phyloP scores from a whole-genome alignment of 2,329 filamentous ascomycete species.

The Arthrobotrys conoides region DNA sequence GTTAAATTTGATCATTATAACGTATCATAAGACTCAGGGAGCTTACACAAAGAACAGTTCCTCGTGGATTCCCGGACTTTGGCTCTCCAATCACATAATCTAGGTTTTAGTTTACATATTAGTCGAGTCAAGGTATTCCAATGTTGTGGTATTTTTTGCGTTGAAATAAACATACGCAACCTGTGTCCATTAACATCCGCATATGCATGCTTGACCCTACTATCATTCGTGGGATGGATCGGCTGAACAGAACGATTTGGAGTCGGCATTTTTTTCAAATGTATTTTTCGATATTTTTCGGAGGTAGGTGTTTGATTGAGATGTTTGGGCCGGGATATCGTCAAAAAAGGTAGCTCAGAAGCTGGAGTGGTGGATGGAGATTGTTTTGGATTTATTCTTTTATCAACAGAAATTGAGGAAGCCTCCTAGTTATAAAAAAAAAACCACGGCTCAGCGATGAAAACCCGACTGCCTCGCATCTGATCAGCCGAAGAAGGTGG shows the following conservation, averaged over 20 bases:
- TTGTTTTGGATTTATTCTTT: background rate
- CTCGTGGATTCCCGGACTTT: conserved; percentile 55
- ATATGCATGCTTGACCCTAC: conserved; percentile 64
- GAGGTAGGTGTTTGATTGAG: background rate
- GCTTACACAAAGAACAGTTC: conserved; percentile 63
- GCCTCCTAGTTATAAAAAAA: conserved; percentile 1
- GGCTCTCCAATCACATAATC: conserved; percentile 64
- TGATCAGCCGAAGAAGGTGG: conserved; percentile 27
- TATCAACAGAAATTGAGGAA: background rate
- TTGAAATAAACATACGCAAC: conserved; percentile 63
- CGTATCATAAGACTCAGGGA: background rate
- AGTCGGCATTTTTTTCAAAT: conserved; percentile 27
- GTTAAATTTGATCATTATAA: background rate
- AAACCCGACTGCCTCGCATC: background rate
- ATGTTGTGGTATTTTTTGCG: conserved; percentile 24
- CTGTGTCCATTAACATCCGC: conserved; percentile 64
- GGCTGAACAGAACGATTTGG: conserved; percentile 48
- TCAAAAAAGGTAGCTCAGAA: background rate
- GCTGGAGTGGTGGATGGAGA: background rate
- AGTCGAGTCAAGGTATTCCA: background rate
- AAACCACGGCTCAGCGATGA: conserved; percentile 2
- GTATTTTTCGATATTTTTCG: background rate
- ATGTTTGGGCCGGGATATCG: background rate
- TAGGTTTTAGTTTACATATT: conserved; percentile 24
- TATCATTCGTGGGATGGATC: conserved; percentile 63